Base-by-base conservation (phyloP, 306 rosid species). In the Rosa lucieae region DNA sequence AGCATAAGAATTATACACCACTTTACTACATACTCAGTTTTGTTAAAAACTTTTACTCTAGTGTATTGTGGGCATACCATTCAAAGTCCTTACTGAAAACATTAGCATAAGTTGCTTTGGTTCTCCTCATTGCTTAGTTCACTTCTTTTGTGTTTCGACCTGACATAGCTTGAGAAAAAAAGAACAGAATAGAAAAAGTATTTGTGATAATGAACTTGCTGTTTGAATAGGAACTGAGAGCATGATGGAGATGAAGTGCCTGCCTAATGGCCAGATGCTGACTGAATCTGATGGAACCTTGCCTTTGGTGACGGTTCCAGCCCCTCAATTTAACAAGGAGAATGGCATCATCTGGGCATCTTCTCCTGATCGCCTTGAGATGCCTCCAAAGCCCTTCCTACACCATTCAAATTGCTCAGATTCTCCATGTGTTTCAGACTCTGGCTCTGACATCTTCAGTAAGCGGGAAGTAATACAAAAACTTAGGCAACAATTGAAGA, bases 391-490 rank as follows among this genome's bases (percentile, higher is more conserved):
- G 83, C 91, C 87, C 12, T 89, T 92, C 81, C 91, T 88, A 75
- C 96, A 85, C 78, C 89, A 87, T 83, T 92, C 99, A 73, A 95
- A 92, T 85, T 88, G 95, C 88, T 92, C 97, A 2, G 98, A 92
- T 80, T 95, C 99, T 43, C 99, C 99, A 0, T 95, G 95, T 79
- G 97, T 89, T 23, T 95, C 99, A 14, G 99, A 95, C 73, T 92
- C 98, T 76, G 99, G 99, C 78, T 92, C 97, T 59, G 98, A 95
- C 75, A 87, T 92, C 82, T 95, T 91, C 79, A 91, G 91, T 68
- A 95, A 92, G 88, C 89, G 99, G 43, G 99, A 95, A 79, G 99
- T 92, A 67, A 92, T 95, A 61, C 95, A 91, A 79, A 95, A 95
- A 86, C 85, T 95, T 80, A 90, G 99, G 84, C 98, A 91, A 73